Percentiles rank a stretch among this genome's conserved stretches.
These are phyloP conservation scores for Lepidium campestre DNA, from an alignment of 441 rosid genomes.

Conservation along the genomic window DNA sequence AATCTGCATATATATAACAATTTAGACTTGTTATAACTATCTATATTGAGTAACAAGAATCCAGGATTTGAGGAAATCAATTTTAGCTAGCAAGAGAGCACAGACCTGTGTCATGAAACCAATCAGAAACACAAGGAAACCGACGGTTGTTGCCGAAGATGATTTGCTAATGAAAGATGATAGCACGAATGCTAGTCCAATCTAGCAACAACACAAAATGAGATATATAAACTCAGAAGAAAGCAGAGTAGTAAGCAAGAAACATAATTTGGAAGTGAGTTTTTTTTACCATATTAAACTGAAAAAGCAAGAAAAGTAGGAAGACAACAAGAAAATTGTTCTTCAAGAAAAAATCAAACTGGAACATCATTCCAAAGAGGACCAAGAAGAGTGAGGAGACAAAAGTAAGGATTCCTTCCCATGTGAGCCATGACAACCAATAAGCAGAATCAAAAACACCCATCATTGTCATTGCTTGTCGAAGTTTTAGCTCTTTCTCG, in stretches of 20 bases:
- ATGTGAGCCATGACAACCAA: slow-evolving; percentile 87
- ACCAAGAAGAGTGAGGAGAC: slow-evolving; percentile 66
- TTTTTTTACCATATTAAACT: slow-evolving; percentile 68
- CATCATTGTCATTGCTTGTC: slow-evolving; percentile 89
- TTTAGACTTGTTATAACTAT: too few relatives aligned
- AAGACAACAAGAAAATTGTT: slow-evolving; percentile 65
- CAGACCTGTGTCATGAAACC: slow-evolving; percentile 80
- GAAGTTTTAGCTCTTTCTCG: slow-evolving; percentile 95
- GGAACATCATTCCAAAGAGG: slow-evolving; percentile 89
- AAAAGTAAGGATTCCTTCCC: slow-evolving; percentile 66
- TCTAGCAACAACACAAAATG: slow-evolving; percentile 41
- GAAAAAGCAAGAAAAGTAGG: slow-evolving; percentile 73
- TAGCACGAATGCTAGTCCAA: slow-evolving; percentile 71
- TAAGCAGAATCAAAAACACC: slow-evolving; percentile 85
- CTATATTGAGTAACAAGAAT: neutral
- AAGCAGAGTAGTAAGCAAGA: neutral
- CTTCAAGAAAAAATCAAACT: slow-evolving; percentile 74
- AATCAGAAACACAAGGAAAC: slow-evolving; percentile 70
- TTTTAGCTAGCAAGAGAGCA: slow-evolving; percentile 1
- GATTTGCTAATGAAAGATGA: slow-evolving; percentile 77
- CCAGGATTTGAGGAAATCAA: neutral
- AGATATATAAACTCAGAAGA: neutral
- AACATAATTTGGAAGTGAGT: neutral
- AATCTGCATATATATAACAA: slow-evolving; percentile 32
- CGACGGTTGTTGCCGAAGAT: slow-evolving; percentile 72